These are phyloP conservation scores for Tuber melanosporum DNA, from an alignment of 495 filamentous ascomycete genomes.

Conservation along the genomic window DNA sequence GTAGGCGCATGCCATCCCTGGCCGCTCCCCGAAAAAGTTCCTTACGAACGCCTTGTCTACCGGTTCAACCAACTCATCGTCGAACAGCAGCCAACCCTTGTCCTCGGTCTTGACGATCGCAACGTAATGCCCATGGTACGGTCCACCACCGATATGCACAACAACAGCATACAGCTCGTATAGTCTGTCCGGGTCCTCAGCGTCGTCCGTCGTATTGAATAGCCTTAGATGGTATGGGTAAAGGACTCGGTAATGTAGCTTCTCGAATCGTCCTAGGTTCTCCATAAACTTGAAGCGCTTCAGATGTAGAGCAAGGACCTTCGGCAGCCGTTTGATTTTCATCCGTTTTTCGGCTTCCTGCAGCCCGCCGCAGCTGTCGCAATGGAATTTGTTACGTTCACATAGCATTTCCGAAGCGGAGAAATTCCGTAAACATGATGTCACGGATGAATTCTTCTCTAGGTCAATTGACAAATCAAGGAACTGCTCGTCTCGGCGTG, in stretches of 20 bases:
- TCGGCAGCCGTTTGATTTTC: slow-evolving; percentile 94
- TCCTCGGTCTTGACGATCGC: slow-evolving; percentile 97
- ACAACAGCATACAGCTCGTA: slow-evolving; percentile 98
- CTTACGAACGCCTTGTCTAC: slow-evolving; percentile 94
- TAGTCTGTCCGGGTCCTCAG: slow-evolving; percentile 85
- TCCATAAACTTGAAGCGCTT: slow-evolving; percentile 98
- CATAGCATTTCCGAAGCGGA: slow-evolving; percentile 98
- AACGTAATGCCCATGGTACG: slow-evolving; percentile 96
- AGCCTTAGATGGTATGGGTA: slow-evolving; percentile 94
- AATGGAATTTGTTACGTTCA: slow-evolving; percentile 97
- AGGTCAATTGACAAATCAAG: slow-evolving; percentile 93
- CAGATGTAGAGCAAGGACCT: slow-evolving; percentile 82
- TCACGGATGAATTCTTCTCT: slow-evolving; percentile 92
- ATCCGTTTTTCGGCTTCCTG: slow-evolving; percentile 98
- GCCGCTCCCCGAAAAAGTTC: slow-evolving; percentile 94
- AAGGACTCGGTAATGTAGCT: slow-evolving; percentile 92
- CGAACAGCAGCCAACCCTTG: slow-evolving; percentile 89
- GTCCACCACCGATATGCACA: slow-evolving; percentile 97
- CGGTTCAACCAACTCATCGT: slow-evolving; percentile 97
- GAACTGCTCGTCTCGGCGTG: slow-evolving; percentile 90
- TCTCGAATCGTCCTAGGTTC: slow-evolving; percentile 84
- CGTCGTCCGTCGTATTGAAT: slow-evolving; percentile 97
- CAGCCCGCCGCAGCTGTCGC: slow-evolving; percentile 90
- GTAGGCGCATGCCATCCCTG: slow-evolving; percentile 87
- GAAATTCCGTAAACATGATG: slow-evolving; percentile 88